These are phyloP conservation scores for Emericellopsis atlantica DNA, from an alignment of 2,329 filamentous ascomycete genomes.

Conservation along the genomic window DNA sequence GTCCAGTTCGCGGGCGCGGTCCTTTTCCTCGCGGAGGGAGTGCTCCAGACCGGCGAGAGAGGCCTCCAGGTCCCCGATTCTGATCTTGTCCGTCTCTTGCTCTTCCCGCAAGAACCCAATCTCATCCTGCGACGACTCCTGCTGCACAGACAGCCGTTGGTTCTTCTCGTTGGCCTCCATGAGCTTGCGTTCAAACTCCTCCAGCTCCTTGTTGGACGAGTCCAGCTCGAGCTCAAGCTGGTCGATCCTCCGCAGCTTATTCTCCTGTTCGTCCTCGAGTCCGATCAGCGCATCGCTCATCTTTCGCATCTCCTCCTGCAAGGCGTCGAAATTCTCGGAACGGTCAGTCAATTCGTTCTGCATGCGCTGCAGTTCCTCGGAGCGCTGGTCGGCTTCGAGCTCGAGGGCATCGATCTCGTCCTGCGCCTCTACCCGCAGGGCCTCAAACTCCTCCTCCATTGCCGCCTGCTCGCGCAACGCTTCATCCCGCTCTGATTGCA, in stretches of 20 bases:
- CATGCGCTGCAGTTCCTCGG: conserved; percentile 56
- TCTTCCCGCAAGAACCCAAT: conserved; percentile 93
- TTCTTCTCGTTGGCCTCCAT: conserved; percentile 79
- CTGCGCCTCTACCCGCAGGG: conserved; percentile 49
- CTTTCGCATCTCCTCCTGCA: conserved; percentile 87
- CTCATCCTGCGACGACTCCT: conserved; percentile 84
- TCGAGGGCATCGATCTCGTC: conserved; percentile 56
- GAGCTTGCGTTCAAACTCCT: conserved; percentile 72
- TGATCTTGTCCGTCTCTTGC: conserved; percentile 95
- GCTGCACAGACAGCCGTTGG: conserved; percentile 76
- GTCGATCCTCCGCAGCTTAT: conserved; percentile 66
- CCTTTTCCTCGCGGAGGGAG: conserved; percentile 71
- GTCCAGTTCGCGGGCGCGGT: conserved; percentile 59
- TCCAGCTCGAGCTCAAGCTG: conserved; percentile 72
- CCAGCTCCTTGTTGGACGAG: conserved; percentile 77
- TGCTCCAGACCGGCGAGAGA: conserved; percentile 69
- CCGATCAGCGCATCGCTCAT: conserved; percentile 78
- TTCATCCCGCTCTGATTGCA: conserved; percentile 80
- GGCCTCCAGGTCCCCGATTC: conserved; percentile 86
- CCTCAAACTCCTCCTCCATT: conserved; percentile 48
- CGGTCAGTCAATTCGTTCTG: conserved; percentile 62
- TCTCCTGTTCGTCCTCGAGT: conserved; percentile 79
- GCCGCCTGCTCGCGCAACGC: conserved; percentile 53
- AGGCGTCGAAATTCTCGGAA: conserved; percentile 77
- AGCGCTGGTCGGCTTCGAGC: conserved; percentile 59